phyloP scores from a whole-genome alignment of 1,139 yeast species.

The Candida dubliniensis region DNA sequence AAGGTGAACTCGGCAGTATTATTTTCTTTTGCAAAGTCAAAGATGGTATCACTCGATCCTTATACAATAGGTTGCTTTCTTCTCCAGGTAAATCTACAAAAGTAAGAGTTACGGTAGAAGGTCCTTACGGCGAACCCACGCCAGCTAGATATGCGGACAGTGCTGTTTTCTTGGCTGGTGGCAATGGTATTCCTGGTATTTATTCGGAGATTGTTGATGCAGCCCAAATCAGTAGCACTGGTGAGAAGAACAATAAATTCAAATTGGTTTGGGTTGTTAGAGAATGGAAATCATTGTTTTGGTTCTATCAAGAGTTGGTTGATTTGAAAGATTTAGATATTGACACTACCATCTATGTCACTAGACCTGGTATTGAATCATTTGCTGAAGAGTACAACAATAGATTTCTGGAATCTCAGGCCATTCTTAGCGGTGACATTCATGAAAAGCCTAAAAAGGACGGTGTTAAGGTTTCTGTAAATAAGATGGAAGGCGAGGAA shows the following conservation, averaged over 20 bases:
- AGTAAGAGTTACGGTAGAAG: conserved; percentile 42
- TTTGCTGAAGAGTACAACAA: background rate
- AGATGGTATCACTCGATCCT: conserved; percentile 36
- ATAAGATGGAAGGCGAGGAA: background rate
- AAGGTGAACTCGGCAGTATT: conserved; percentile 23
- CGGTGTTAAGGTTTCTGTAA: background rate
- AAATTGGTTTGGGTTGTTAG: conserved; percentile 39
- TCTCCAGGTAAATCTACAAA: conserved; percentile 26
- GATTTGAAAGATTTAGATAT: conserved; percentile 25
- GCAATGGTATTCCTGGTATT: conserved; percentile 47
- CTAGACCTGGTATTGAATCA: conserved; percentile 24
- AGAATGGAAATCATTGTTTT: conserved; percentile 30
- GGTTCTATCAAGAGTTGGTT: conserved; percentile 37
- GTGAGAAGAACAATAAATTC: conserved; percentile 19
- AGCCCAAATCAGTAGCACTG: conserved; percentile 18
- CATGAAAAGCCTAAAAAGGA: background rate
- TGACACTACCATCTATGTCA: conserved; percentile 32
- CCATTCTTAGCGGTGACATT: background rate
- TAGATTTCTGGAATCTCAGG: background rate
- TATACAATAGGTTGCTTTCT: conserved; percentile 29
- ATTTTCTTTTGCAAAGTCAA: conserved; percentile 36
- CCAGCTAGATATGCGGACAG: conserved; percentile 31
- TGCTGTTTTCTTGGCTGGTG: conserved; percentile 42
- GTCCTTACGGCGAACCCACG: conserved; percentile 40
- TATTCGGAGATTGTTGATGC: conserved; percentile 37